phyloP scores from a whole-genome alignment of 2,329 filamentous ascomycete species.

The Venturia carpophila region DNA sequence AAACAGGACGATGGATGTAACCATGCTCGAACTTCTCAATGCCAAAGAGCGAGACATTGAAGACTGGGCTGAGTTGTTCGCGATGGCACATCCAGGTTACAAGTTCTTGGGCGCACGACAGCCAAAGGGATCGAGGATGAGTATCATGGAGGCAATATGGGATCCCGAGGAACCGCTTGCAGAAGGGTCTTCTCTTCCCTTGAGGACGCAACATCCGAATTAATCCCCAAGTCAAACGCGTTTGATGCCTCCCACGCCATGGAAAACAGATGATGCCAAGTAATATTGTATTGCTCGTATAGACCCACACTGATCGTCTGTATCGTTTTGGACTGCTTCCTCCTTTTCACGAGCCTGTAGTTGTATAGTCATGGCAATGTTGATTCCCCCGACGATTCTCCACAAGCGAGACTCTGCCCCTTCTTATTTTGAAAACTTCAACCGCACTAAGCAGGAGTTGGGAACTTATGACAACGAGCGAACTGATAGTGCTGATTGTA shows the following conservation, averaged over 20 bases:
- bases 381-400: too few relatives aligned
- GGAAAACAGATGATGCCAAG: too few relatives aligned
- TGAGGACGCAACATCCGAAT: background rate
- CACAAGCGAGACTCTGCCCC: too few relatives aligned
- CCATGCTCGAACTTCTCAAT: slow-evolving; percentile 16
- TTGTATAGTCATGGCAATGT: too few relatives aligned
- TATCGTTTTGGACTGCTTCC: too few relatives aligned
- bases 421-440: too few relatives aligned
- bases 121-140: slow-evolving; percentile 14
- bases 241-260: too few relatives aligned
- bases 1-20: slow-evolving; percentile 18
- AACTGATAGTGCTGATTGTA: background rate
- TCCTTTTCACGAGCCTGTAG: too few relatives aligned
- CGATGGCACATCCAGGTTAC: slow-evolving; percentile 11
- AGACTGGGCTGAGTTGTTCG: slow-evolving; percentile 15
- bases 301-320: too few relatives aligned
- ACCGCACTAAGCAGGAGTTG: background rate
- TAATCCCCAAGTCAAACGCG: too few relatives aligned
- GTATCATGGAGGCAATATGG: slow-evolving; percentile 18
- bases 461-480: background rate
- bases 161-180: background rate
- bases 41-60: slow-evolving; percentile 18
- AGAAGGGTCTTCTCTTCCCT: background rate
- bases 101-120: slow-evolving; percentile 15
- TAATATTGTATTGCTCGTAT: too few relatives aligned